Base-by-base conservation (phyloP, 108 stramenopile genomes). In the Nitzschia putrida region DNA sequence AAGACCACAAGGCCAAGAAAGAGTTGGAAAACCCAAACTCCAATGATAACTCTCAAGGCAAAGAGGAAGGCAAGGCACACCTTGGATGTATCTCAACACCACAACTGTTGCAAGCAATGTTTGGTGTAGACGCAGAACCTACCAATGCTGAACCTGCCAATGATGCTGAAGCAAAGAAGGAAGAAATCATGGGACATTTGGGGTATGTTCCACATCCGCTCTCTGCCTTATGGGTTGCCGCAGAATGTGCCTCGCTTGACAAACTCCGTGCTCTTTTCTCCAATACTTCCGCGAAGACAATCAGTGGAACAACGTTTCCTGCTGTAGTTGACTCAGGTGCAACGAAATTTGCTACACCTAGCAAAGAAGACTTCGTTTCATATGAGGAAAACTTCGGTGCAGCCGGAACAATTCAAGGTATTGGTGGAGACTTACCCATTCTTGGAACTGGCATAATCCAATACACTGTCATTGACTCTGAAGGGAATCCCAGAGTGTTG, bases 381-480 rank as follows among this genome's bases (percentile, higher is more conserved):
- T 8, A 22, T 18, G 18, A 9, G 18, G 9, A 54, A 16, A 18
- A 11, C 9, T 13, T 13, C 9, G 44, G 11, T 11, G 13, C 9
- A 44, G 11, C 44, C 13, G 44, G 44, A 9, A 44, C 44, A 44
- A 44, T 44, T 44, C n/a, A 21, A 18, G 67, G 67, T 21, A 68
- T 68, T 41, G 67, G 26, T 18, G 67, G 54, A n/a, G 54, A 38
- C 8, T 22, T 68, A 3, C 11, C 38, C 7, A 68, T 68, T 51
- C 10, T 6, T 5, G 21, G 52, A 24, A 40, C 8, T n/a, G 54
- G 67, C 21, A 56, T 26, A 9, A 7, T 68, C 18, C n/a, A n/a
- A 4, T 68, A 56, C 22, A 8, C 55, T 13, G 52, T 53, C 13
- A 7, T 56, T 18, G 67, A 55, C 45, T 12, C 55, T n/a, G 8